Evolutionary conservation across 129 eudicot species (phyloP).

Genomic region (sunflower (Helianthus annuus)): HanXRQr2.0-SUNRISE NC_035436.2:185547795-185548294

Average conservation of each 20-base stretch:
- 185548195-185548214: background rate
- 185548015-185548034: conserved; percentile 52
- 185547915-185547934: conserved; percentile 16
- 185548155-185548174: background rate
- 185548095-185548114: background rate
- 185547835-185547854: conserved; percentile 70
- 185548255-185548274: background rate
- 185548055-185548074: conserved; percentile 3
- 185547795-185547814: conserved; percentile 78
- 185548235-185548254: background rate
- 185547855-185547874: background rate
- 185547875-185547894: background rate
- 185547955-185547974: conserved; percentile 81
- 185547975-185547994: conserved; percentile 67
- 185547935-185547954: conserved; percentile 92
- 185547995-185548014: conserved; percentile 79
- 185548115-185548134: background rate
- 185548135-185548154: background rate
- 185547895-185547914: background rate
- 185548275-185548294: background rate
- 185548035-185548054: conserved; percentile 1
- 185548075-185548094: conserved; percentile 3
- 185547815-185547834: conserved; percentile 79
- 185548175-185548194: background rate
- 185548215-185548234: background rate